Conservation (phyloP, 75 land plant genomes). For the Pinus taeda region DNA sequence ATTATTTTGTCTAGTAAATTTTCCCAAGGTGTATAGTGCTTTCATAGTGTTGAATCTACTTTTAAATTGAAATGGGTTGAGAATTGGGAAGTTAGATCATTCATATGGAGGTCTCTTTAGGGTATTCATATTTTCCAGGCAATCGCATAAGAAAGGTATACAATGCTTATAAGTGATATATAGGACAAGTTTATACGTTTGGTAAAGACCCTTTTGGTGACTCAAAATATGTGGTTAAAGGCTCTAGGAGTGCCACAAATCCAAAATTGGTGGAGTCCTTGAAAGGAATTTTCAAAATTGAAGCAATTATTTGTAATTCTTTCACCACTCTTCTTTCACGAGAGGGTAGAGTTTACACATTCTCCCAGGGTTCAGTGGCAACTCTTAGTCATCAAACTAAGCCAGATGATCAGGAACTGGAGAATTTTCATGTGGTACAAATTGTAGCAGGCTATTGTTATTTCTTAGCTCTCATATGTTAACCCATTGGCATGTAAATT, state of each 20-base stretch:
- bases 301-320: conserved; percentile 93
- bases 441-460: conserved; percentile 93
- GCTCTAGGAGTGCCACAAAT: conserved; percentile 44
- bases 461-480: conserved; percentile 75
- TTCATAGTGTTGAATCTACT: background rate
- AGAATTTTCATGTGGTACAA: conserved; percentile 69
- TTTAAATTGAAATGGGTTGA: background rate
- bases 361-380: conserved; percentile 76
- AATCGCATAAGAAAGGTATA: conserved; percentile 60
- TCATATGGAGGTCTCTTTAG: conserved; percentile 55
- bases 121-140: conserved; percentile 77
- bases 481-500: conserved; percentile 78
- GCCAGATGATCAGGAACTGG: conserved; percentile 53
- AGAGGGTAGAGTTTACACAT: conserved; percentile 78
- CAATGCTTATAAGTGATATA: conserved; percentile 76
- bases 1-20: background rate
- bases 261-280: conserved; percentile 80
- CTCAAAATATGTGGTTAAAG: conserved; percentile 62
- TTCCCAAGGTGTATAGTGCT: conserved; percentile 7
- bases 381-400: conserved; percentile 84
- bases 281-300: conserved; percentile 76
- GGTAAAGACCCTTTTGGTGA: conserved; percentile 93
- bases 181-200: conserved; percentile 79
- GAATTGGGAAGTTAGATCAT: background rate
- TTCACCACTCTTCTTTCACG: conserved; percentile 82